phyloP scores from a whole-genome alignment of 108 stramenopile genomes.

The Schizochytrium sp. region DNA sequence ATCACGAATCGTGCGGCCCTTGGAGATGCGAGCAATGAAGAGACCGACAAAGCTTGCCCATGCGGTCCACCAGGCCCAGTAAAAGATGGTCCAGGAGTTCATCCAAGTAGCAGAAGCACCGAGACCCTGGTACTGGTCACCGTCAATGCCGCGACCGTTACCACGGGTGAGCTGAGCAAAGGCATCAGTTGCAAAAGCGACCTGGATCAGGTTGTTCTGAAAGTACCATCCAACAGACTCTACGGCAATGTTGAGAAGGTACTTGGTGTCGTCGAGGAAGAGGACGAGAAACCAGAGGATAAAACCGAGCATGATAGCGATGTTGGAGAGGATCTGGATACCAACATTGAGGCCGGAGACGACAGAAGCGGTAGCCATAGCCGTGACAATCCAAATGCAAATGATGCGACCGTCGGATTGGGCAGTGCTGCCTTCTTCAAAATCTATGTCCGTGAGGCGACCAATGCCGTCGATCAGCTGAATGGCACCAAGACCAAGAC shows the following conservation, averaged over 20 bases:
- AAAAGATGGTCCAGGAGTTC: conserved; percentile 58
- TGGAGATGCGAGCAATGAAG: conserved; percentile 58
- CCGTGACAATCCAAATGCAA: conserved; percentile 52
- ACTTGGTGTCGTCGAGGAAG: conserved; percentile 55
- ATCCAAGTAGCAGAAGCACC: conserved; percentile 48
- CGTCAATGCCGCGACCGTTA: conserved; percentile 44
- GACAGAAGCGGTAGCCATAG: conserved; percentile 47
- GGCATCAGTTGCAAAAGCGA: neutral
- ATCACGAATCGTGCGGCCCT: conserved; percentile 45
- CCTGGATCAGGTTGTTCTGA: neutral
- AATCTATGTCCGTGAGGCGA: neutral
- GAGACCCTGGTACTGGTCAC: conserved; percentile 10
- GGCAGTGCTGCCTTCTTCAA: neutral
- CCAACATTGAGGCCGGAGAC: conserved; percentile 49
- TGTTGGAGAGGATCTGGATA: conserved; percentile 48
- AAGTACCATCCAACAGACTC: conserved; percentile 50
- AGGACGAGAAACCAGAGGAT: conserved; percentile 42
- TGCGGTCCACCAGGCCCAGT: conserved; percentile 62
- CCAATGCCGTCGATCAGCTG: conserved; percentile 45
- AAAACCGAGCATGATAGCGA: conserved; percentile 45
- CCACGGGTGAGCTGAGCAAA: neutral
- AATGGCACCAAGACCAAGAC: conserved; percentile 49
- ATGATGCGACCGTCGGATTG: neutral
- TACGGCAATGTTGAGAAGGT: conserved; percentile 42
- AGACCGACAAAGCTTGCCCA: conserved; percentile 62